Evolutionary conservation across 176 grass and related monocot species (phyloP), one percentile per base, ranked within the genome.

Genomic region (Echinochloa phyllopogon): DNA sequence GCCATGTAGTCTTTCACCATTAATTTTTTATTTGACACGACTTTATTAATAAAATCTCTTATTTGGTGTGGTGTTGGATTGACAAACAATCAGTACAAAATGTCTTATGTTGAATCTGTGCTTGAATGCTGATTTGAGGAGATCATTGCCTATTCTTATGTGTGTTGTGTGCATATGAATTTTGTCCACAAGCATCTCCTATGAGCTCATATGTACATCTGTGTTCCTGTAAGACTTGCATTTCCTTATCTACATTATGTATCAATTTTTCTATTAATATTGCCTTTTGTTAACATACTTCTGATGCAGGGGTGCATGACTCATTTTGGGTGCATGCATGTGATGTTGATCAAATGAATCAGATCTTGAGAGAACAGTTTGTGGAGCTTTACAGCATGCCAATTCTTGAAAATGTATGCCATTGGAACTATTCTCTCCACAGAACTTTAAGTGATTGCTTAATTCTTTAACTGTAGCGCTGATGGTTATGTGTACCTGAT

Each of bases 311-410:
- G 20, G 96, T 98, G 24, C 96, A 98, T 38, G 96, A 98, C 88
- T 98, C 96, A 3, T 98, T 92, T 86, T 98, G 96, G 96, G 94
- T 94, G 15, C 93, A 98, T 90, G 91, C 96, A 24, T 90, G 96
- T 75, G 96, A 94, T 81, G 93, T 95, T 9, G 89, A 98, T 85
- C 88, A 81, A 86, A 95, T 98, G 96, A 98, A 98, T 62, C 88
- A 82, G 56, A 98, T 98, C 80, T 83, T 98, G 77, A 94, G 96
- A 64, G 91, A 98, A 77, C 91, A 98, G 51, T 98, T 98, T 80
- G 96, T 98, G 74, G 89, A 93, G 62, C 87, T 98, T 75, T 95
- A 98, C 59, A 91, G 83, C 74, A 88, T 90, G 89, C 96, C 96
- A 18, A 92, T 98, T 71, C 91, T 98, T 78, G 91, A 98, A 81